These are phyloP conservation scores for Eucalyptus sp. DNA, from an alignment of 345 rosid genomes.

Conservation along the genomic window DNA sequence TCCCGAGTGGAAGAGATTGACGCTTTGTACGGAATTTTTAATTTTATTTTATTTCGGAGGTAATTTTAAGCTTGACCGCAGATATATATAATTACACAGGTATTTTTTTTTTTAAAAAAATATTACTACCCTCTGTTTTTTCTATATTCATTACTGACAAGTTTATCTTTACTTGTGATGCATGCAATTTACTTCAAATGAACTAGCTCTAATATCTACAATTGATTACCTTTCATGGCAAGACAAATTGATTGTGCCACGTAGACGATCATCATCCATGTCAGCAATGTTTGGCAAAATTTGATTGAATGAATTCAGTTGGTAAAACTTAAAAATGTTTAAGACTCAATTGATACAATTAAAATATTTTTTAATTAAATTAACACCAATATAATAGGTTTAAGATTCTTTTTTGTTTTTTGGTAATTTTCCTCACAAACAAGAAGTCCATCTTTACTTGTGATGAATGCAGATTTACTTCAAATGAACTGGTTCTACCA, in stretches of 20 bases:
- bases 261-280: neutral
- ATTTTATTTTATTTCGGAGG: neutral
- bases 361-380: too few species aligned
- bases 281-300: too few species aligned
- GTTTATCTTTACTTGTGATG: neutral
- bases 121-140: neutral
- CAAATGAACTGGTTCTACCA: neutral
- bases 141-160: neutral
- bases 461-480: neutral
- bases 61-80: neutral
- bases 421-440: neutral
- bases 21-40: neutral
- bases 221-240: neutral
- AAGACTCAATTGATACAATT: too few species aligned
- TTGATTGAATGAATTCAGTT: too few species aligned
- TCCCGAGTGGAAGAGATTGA: neutral
- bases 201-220: neutral
- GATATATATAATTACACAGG: neutral
- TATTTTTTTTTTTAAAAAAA: too few species aligned
- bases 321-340: too few species aligned
- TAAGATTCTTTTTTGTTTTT: neutral
- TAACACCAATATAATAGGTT: too few species aligned
- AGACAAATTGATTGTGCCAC: neutral
- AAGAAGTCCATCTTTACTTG: neutral
- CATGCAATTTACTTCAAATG: neutral